Conservation (phyloP, 2,329 filamentous ascomycete species). For the Colletotrichum australisinense region DNA sequence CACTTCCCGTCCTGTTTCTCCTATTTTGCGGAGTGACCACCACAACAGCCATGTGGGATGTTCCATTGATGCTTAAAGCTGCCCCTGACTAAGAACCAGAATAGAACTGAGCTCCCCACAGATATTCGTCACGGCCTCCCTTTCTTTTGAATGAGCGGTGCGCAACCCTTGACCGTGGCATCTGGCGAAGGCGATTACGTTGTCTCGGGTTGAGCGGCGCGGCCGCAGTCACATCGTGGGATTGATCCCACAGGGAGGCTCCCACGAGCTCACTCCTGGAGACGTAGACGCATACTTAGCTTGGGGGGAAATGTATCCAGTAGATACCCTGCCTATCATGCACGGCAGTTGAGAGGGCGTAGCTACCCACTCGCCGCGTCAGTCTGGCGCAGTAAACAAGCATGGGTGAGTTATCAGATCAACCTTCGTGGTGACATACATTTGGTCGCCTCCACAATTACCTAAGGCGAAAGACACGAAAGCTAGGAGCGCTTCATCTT, state of each 20-base stretch:
- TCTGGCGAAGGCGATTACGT: too few relatives aligned
- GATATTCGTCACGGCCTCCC: neutral
- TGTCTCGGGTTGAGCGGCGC: too few relatives aligned
- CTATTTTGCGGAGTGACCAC: conserved; percentile 7
- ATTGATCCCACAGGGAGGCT: too few relatives aligned
- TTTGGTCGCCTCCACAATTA: too few relatives aligned
- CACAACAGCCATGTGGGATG: neutral
- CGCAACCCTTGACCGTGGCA: neutral
- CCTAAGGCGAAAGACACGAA: too few relatives aligned
- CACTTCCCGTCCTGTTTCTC: conserved; percentile 21
- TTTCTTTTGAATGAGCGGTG: neutral
- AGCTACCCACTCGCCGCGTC: conserved; percentile 8
- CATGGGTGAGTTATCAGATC: neutral
- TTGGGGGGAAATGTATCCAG: too few relatives aligned
- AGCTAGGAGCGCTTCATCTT: too few relatives aligned
- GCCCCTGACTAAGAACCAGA: neutral
- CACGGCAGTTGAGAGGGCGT: neutral
- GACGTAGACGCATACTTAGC: too few relatives aligned
- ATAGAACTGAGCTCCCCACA: neutral
- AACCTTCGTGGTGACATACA: too few relatives aligned
- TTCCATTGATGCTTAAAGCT: neutral
- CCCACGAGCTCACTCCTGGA: too few relatives aligned
- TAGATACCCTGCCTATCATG: neutral
- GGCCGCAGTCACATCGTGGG: neutral
- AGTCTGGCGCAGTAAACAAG: neutral